A percentile compares a stretch with the other conserved stretches of the same genome.
phyloP scores from a whole-genome alignment of 2,329 filamentous ascomycete genomes.

The Microsporum audouinii region DNA sequence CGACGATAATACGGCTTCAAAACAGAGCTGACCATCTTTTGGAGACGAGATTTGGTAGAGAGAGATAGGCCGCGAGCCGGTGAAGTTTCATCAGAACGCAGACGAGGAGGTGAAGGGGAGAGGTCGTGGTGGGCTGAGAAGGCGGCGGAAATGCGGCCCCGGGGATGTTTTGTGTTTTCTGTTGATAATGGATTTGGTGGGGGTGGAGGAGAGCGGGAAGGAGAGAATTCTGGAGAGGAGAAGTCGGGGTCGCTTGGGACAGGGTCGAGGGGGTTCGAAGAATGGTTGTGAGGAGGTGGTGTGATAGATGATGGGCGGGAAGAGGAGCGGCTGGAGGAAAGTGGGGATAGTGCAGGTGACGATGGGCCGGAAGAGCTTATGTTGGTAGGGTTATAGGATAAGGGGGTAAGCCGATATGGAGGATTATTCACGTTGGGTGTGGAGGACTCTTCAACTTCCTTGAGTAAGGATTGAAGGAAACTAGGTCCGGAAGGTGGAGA shows the following conservation, averaged over 20 bases:
- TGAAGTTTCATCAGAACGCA: conserved; percentile 53
- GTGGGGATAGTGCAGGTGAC: conserved; percentile 35
- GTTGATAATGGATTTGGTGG: conserved; percentile 6
- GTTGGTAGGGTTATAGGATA: conserved; percentile 27
- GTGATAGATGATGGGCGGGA: conserved; percentile 57
- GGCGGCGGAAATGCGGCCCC: conserved; percentile 8
- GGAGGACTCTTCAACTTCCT: conserved; percentile 61
- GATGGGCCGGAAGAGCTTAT: conserved; percentile 20
- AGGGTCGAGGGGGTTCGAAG: conserved; percentile 48
- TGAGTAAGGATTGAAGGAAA: conserved; percentile 74
- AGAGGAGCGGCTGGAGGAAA: conserved; percentile 48
- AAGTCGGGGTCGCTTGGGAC: conserved; percentile 63
- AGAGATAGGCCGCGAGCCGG: conserved; percentile 60
- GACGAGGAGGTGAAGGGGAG: conserved; percentile 35
- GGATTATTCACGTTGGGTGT: conserved; percentile 22
- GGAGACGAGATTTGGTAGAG: conserved; percentile 77
- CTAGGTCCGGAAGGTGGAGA: conserved; percentile 44
- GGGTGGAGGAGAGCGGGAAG: conserved; percentile 43
- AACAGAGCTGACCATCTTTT: conserved; percentile 72
- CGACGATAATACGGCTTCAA: conserved; percentile 74
- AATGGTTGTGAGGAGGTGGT: conserved; percentile 50
- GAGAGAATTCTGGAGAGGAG: conserved; percentile 63
- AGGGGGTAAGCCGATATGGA: conserved; percentile 24
- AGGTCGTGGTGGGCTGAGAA: conserved; percentile 27
- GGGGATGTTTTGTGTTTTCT: conserved; percentile 9